phyloP scores from a whole-genome alignment of 305 asterid genomes.

The Ajuga reptans region DNA sequence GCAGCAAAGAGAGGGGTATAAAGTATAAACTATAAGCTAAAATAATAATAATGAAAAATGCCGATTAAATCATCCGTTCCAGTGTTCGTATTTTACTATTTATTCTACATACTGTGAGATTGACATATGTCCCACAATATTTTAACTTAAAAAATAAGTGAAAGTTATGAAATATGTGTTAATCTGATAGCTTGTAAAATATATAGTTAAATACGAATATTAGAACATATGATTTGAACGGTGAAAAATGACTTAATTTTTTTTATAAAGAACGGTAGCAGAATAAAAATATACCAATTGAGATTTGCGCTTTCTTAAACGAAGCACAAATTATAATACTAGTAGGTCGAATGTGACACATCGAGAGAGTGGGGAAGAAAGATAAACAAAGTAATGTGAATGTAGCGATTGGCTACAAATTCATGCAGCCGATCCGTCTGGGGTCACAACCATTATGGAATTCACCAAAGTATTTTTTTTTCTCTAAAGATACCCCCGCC shows the following conservation, averaged over 20 bases:
- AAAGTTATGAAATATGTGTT: too few species aligned
- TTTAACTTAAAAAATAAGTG: too few species aligned
- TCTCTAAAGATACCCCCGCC: not conserved
- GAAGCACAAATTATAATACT: slow-evolving; percentile 13
- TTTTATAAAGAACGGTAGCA: slow-evolving; percentile 10
- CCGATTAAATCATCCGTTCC: too few species aligned
- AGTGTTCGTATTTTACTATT: too few species aligned
- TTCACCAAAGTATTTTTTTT: slow-evolving; percentile 14
- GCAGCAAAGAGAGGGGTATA: not conserved
- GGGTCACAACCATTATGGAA: slow-evolving; percentile 20
- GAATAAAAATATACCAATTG: slow-evolving; percentile 2
- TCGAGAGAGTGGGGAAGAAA: not conserved
- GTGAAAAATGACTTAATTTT: not conserved
- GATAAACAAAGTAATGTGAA: not conserved
- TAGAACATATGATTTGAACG: too few species aligned
- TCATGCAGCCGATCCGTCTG: slow-evolving; percentile 19
- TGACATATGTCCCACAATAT: too few species aligned
- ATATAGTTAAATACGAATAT: too few species aligned
- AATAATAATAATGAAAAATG: not conserved
- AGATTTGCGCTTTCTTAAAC: slow-evolving; percentile 23
- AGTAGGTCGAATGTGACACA: not conserved
- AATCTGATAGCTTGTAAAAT: too few species aligned
- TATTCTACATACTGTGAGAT: too few species aligned
- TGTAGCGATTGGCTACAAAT: slow-evolving; percentile 14
- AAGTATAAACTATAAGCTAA: too few species aligned